Evolutionary conservation across 31 red algal genomes (phyloP).

Genomic region (Odonthalia washingtoniensis): DNA sequence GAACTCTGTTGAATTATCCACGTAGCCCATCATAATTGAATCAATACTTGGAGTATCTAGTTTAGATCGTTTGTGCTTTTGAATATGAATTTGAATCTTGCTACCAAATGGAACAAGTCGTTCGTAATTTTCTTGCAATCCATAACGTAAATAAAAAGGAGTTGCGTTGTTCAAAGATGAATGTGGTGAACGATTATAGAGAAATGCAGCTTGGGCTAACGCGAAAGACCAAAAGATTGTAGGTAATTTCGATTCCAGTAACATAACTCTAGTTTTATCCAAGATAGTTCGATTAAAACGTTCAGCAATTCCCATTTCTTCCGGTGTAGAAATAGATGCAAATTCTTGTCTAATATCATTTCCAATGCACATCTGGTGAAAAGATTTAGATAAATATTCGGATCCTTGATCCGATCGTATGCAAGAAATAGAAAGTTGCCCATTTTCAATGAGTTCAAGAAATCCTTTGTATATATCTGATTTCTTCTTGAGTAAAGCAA

Average conservation of each 20-base stretch:
- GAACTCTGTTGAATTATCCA: background rate
- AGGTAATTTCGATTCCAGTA: background rate
- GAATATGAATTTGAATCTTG: background rate
- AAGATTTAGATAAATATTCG: background rate
- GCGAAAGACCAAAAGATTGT: background rate
- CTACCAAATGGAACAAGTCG: background rate
- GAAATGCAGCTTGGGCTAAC: background rate
- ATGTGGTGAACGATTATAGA: background rate
- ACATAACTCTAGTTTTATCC: background rate
- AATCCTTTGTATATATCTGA: background rate
- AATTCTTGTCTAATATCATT: constrained; percentile 1
- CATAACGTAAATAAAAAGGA: background rate
- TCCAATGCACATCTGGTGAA: background rate
- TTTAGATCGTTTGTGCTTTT: background rate
- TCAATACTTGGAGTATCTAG: background rate
- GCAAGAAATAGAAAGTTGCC: background rate
- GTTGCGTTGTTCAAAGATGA: background rate
- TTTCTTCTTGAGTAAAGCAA: background rate
- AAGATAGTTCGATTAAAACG: background rate
- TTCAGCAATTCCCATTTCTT: background rate
- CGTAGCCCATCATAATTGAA: background rate
- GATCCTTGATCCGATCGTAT: background rate
- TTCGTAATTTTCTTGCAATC: background rate
- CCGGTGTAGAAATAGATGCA: background rate
- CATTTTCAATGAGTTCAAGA: background rate